A percentile compares a stretch with the other conserved stretches of the same genome.
phyloP scores from a whole-genome alignment of 345 rosid species.

The Brassica nigra region DNA sequence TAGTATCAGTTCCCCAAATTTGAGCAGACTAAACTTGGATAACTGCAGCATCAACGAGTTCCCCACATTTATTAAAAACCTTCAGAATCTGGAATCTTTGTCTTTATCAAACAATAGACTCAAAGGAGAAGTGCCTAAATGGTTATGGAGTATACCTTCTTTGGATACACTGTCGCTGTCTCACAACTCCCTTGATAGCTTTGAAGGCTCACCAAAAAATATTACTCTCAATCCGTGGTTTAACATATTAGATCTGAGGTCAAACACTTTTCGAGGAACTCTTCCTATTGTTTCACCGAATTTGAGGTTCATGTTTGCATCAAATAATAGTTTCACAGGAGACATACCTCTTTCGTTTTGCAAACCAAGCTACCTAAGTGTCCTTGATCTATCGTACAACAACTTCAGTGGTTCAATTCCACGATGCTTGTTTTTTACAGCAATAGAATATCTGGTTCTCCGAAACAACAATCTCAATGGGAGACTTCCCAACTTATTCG shows the following conservation, averaged over 20 bases:
- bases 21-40: neutral
- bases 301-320: neutral
- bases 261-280: slow-evolving; percentile 2
- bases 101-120: neutral
- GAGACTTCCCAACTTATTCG: neutral
- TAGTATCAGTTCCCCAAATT: neutral
- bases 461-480: too few species aligned
- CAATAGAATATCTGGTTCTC: too few species aligned
- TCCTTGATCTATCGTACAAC: slow-evolving; percentile 25
- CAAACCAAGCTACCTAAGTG: neutral
- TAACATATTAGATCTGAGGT: neutral
- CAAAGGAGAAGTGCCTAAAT: neutral
- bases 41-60: neutral
- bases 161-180: neutral
- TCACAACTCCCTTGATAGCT: neutral
- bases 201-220: neutral
- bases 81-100: neutral
- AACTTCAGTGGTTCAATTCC: too few species aligned
- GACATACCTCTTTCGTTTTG: slow-evolving; percentile 45
- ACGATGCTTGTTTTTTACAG: too few species aligned
- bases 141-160: neutral
- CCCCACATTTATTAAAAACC: neutral
- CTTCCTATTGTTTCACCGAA: neutral
- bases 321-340: slow-evolving; percentile 43
- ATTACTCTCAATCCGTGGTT: neutral